These are phyloP conservation scores for Lipomyces anomalus DNA, from an alignment of 805 yeast species.

Conservation along the genomic window DNA sequence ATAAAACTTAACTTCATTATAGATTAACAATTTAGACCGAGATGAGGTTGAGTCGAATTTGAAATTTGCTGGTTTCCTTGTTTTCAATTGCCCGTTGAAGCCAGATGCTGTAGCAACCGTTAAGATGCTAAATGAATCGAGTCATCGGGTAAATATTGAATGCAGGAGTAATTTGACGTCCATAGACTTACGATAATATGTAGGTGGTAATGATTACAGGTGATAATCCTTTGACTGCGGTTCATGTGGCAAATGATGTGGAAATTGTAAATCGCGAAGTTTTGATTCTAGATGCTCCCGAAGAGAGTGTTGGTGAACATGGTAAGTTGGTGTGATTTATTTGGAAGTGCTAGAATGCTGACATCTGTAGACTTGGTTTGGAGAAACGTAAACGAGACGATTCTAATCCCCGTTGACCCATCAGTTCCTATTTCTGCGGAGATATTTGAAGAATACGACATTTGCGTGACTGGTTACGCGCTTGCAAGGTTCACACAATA, in stretches of 20 bases:
- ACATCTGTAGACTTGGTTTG: slow-evolving; percentile 63
- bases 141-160: slow-evolving; percentile 57
- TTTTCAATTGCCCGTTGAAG: slow-evolving; percentile 96
- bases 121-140: slow-evolving; percentile 86
- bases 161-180: neutral
- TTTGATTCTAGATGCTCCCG: slow-evolving; percentile 80
- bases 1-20: neutral
- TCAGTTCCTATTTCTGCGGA: slow-evolving; percentile 49
- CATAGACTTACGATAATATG: neutral
- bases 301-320: slow-evolving; percentile 51
- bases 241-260: slow-evolving; percentile 94
- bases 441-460: slow-evolving; percentile 63
- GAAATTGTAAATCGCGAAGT: slow-evolving; percentile 78
- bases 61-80: slow-evolving; percentile 83
- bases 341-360: no score
- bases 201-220: slow-evolving; percentile 92
- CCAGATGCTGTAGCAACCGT: slow-evolving; percentile 86
- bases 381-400: slow-evolving; percentile 78
- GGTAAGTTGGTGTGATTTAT: no score
- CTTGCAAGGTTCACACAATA: slow-evolving; percentile 60
- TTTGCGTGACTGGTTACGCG: slow-evolving; percentile 93
- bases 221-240: slow-evolving; percentile 97
- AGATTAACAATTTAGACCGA: slow-evolving; percentile 58
- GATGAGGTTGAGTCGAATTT: slow-evolving; percentile 69
- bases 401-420: slow-evolving; percentile 60